Base-by-base conservation (phyloP, 1,284 basidiomycete genomes). In the Ceratobasidium papillatum region DNA sequence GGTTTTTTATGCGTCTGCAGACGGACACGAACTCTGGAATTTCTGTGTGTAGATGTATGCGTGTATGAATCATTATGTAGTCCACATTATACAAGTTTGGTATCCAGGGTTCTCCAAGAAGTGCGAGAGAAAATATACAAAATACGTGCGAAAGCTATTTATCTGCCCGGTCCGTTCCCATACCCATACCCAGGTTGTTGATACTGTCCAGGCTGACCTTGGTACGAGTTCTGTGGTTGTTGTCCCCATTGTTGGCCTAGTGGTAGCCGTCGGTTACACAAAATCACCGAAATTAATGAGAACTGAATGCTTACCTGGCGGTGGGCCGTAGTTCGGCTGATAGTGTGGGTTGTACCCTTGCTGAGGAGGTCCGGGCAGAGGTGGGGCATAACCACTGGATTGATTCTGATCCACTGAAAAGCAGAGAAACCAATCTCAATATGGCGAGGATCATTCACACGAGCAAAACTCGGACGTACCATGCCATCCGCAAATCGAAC, bases 401-500 rank as follows among this genome's bases (percentile, higher is more conserved):
- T 72, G 62, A 64, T 64, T 49, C 47, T 64, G 69, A 34, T 59
- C 43, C 45, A 61, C 56, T 61, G n/a, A 34, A 43, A 30, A 63
- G 61, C 61, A 8, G 17, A 32, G 43, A 56, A 22, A 22, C 17
- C 30, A 43, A 36, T 32, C 19, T 64, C 1, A 34, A 4, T 49
- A 32, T 43, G 25, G 12, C 19, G 30, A 3, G 22, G 19, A 27
- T 0, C 43, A 51, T 36, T 36, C 38, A 58, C 58, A 36, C 58
- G 36, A 25, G 12, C 51, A 25, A 38, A 36, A 14, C 4, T 47
- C 19, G 52, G 22, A 41, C 69, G 19, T 34, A 72, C 69, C 69
- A 34, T 72, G 56, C 69, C 69, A 72, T 14, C 56, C 56, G n/a
- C 69, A 72, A 4, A 72, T 72, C 27, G 69, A 72, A 52, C 69